phyloP scores from a whole-genome alignment of 2,329 filamentous ascomycete species.

The Aspergillus ochraceoroseus region DNA sequence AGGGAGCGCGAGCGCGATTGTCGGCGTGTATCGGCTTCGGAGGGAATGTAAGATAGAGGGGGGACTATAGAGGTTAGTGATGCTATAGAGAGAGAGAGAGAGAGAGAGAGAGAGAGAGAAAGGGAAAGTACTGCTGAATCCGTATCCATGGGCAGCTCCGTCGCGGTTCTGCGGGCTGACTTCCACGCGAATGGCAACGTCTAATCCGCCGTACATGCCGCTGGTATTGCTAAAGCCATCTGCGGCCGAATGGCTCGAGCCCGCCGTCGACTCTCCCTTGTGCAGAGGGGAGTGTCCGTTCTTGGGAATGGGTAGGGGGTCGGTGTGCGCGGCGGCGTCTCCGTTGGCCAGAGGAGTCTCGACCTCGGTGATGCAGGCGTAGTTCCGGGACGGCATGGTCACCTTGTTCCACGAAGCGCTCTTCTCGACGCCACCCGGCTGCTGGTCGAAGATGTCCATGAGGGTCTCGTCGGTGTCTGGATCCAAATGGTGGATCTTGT shows the following conservation, averaged over 20 bases:
- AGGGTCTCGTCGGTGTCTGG: slow-evolving; percentile 60
- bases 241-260: slow-evolving; percentile 72
- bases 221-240: slow-evolving; percentile 40
- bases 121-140: slow-evolving; percentile 44
- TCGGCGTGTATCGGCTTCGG: slow-evolving; percentile 13
- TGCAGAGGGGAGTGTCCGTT: slow-evolving; percentile 69
- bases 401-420: slow-evolving; percentile 71
- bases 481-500: slow-evolving; percentile 63
- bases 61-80: slow-evolving; percentile 20
- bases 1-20: slow-evolving; percentile 17
- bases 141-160: slow-evolving; percentile 46
- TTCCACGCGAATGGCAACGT: slow-evolving; percentile 46
- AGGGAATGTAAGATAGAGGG: slow-evolving; percentile 15
- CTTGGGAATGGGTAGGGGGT: slow-evolving; percentile 40
- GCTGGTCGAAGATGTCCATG: slow-evolving; percentile 58
- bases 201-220: slow-evolving; percentile 41
- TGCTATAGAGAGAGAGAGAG: not conserved
- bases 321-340: slow-evolving; percentile 17
- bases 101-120: not conserved
- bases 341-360: slow-evolving; percentile 27
- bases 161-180: slow-evolving; percentile 42
- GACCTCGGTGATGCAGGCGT: slow-evolving; percentile 58
- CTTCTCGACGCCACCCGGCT: slow-evolving; percentile 56
- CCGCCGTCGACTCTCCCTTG: slow-evolving; percentile 69
- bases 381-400: slow-evolving; percentile 71